Base-by-base conservation (phyloP, 352 stramenopile genomes). In the Phytophthora macrochlamydospora region DNA sequence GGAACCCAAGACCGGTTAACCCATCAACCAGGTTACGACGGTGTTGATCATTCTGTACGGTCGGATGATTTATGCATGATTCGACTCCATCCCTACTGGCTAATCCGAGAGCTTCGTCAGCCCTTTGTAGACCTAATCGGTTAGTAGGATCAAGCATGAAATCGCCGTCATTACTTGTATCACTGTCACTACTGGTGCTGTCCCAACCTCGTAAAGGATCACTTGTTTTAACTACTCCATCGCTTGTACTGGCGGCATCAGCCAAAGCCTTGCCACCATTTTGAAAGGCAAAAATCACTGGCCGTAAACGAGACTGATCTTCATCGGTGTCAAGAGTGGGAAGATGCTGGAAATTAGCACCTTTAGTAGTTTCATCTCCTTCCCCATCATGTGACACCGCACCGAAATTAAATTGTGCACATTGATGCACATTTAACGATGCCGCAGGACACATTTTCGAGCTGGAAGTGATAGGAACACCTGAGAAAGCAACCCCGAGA, bases 401-500 rank as follows among this genome's bases (percentile, higher is more conserved):
- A 24, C 87, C 90, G 52, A 97, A 91, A 40, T 97, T 92, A 65
- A 98, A 91, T 33, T 81, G 63, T 0, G 79, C 78, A 13, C 62
- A 68, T 64, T 98, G 93, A 8, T 89, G 76, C 0, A 92, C 85
- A 69, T 97, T 97, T 37, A 98, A 69, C 0, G 90, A 97, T 2
- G 86, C 76, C 1, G 92, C 93, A 7, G 93, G 93, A 38, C 79
- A 91, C 44, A 98, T 79, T 3, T 72, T 59, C 1, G 78, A 83
- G 30, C 42, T 81, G 48, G 64, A 7, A 30, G 70, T 76, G 14
- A 92, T 64, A 1, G 78, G 62, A 3, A 92, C 61, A 1, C 51
- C 75, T 4, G 71, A 71, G 69, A 98, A 98, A 0, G 91, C 93
- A 29, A 92, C 67, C 1, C 92, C 93, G 14, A 98, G 73, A 56